Conservation (phyloP, 2,329 filamentous ascomycete genomes). For the Colletotrichum chrysophilum region DNA sequence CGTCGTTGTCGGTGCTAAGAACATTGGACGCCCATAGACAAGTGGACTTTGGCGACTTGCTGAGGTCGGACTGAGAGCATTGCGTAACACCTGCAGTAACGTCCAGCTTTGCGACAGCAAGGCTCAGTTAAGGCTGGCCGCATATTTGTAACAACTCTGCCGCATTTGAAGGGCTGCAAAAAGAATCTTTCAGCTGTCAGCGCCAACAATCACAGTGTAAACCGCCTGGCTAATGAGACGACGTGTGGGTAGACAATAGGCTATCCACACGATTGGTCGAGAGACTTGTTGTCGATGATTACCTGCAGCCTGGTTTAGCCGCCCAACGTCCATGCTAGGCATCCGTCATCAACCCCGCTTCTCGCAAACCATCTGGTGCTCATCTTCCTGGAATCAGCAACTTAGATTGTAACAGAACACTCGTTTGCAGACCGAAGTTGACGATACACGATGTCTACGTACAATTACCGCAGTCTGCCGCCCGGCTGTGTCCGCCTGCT, state of each 20-base stretch:
- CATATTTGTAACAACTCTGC: no score
- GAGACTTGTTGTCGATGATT: not conserved
- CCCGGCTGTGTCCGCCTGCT: not conserved
- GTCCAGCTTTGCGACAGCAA: no score
- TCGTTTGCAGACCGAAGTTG: accelerated
- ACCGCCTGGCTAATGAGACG: not conserved
- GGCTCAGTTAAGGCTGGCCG: no score
- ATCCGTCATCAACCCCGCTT: not conserved
- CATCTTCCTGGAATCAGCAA: not conserved
- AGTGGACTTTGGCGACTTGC: no score
- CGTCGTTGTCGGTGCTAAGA: no score
- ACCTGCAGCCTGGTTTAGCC: not conserved
- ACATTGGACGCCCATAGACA: no score
- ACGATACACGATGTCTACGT: not conserved
- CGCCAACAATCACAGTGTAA: not conserved
- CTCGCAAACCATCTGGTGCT: not conserved
- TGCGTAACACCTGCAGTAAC: no score
- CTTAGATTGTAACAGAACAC: accelerated
- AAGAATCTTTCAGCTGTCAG: not conserved
- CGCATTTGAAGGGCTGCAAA: no score
- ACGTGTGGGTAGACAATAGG: not conserved
- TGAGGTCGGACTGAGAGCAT: no score
- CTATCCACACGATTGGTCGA: not conserved
- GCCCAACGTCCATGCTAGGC: not conserved
- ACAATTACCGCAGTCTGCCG: not conserved